A percentile compares a stretch with the other conserved stretches of the same genome.
Evolutionary conservation across 2,329 filamentous ascomycete genomes (phyloP).

Genomic region (Fusarium albidum): DNA sequence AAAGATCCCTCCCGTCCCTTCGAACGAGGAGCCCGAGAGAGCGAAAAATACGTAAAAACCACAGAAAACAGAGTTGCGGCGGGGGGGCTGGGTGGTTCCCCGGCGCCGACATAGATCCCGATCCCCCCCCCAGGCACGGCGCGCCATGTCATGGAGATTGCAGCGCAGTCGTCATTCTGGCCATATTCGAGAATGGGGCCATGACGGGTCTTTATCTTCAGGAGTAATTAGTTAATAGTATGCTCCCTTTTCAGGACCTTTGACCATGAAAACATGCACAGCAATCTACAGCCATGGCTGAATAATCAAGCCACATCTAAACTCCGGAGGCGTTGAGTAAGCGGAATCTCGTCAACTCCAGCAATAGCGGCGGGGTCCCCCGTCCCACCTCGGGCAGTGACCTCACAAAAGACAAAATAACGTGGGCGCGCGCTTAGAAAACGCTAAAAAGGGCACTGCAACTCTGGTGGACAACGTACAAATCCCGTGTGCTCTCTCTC

Average conservation of each 20-base stretch:
- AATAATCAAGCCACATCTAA: slow-evolving; percentile 12
- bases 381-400: no score
- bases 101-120: slow-evolving; percentile 25
- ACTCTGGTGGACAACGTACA: slow-evolving; percentile 9
- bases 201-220: background rate
- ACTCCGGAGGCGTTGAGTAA: slow-evolving; percentile 17
- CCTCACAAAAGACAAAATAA: slow-evolving; percentile 10
- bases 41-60: no score
- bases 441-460: slow-evolving; percentile 5
- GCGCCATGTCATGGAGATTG: slow-evolving; percentile 19
- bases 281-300: background rate
- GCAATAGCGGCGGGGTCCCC: slow-evolving; percentile 6
- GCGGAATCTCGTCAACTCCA: slow-evolving; percentile 15
- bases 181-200: slow-evolving; percentile 3
- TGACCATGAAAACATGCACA: background rate
- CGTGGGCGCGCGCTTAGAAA: background rate
- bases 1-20: slow-evolving; percentile 6
- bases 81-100: slow-evolving; percentile 11
- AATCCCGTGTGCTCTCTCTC: background rate
- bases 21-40: background rate
- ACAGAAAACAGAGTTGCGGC: no score
- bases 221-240: background rate
- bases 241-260: background rate
- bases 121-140: slow-evolving; percentile 7
- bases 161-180: slow-evolving; percentile 14